A percentile compares a stretch with the other conserved stretches of the same genome.
Evolutionary conservation across 2,329 filamentous ascomycete species (phyloP).

Genomic region (Stachybotrys echinatus): DNA sequence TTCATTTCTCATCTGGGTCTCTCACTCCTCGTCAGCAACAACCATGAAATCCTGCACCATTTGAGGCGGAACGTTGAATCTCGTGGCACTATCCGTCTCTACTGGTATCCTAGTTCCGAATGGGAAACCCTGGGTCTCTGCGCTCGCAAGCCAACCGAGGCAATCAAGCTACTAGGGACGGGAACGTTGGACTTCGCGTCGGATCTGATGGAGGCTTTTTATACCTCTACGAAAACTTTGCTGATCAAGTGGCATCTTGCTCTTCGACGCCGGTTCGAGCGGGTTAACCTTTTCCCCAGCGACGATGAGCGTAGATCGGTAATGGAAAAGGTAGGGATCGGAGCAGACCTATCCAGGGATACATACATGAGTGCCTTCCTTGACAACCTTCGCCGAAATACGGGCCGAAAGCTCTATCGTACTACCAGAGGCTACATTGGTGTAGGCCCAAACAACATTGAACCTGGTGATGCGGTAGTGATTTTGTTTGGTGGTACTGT

Average conservation of each 20-base stretch:
- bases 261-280: slow-evolving; percentile 5
- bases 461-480: slow-evolving; percentile 17
- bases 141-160: not conserved
- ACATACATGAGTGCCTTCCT: slow-evolving; percentile 8
- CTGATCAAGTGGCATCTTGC: slow-evolving; percentile 1
- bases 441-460: slow-evolving; percentile 16
- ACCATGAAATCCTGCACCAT: not conserved
- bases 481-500: slow-evolving; percentile 21
- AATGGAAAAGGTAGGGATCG: slow-evolving; percentile 8
- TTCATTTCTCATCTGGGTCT: not conserved
- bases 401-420: slow-evolving; percentile 16
- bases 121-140: not conserved
- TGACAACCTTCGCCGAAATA: slow-evolving; percentile 11
- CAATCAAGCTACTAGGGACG: too few relatives aligned
- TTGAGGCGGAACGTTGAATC: not conserved
- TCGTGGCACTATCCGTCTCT: not conserved
- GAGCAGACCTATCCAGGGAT: slow-evolving; percentile 3
- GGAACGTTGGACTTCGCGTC: not conserved
- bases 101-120: not conserved
- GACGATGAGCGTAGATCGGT: not conserved
- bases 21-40: not conserved
- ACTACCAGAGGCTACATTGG: slow-evolving; percentile 22
- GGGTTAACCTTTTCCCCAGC: not conserved
- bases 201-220: not conserved
- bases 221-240: not conserved